Evolutionary conservation across 306 rosid species (phyloP).

Genomic region (Vachellia pachyceras): DNA sequence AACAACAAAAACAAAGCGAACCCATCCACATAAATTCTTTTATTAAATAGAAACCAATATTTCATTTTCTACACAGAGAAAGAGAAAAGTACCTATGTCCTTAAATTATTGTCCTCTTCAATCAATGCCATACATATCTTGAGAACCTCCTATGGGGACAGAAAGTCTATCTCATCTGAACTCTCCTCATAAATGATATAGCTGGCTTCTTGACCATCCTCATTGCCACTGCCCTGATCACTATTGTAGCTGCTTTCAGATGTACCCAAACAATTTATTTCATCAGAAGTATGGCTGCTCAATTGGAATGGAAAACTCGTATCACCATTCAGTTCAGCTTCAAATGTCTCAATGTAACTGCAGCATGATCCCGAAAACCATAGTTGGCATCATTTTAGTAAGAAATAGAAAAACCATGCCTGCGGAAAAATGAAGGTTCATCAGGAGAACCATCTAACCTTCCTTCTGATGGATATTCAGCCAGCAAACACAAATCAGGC

Average conservation of each 20-base stretch:
- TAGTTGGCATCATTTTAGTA: constrained; percentile 30
- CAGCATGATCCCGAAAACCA: constrained; percentile 45
- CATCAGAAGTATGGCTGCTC: constrained; percentile 71
- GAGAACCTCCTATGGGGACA: constrained; percentile 50
- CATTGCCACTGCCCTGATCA: constrained; percentile 96
- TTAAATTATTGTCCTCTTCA: constrained; percentile 43
- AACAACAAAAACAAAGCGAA: constrained; percentile 26
- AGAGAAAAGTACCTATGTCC: constrained; percentile 58
- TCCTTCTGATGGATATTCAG: constrained; percentile 94
- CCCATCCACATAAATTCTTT: constrained; percentile 13
- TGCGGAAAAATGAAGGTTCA: constrained; percentile 16
- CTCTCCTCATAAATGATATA: constrained; percentile 74
- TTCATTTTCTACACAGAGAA: constrained; percentile 11
- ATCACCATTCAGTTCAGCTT: constrained; percentile 72
- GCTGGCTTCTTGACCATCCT: constrained; percentile 77
- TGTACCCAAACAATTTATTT: constrained; percentile 74
- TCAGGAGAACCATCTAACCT: constrained; percentile 60
- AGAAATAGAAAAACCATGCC: background rate
- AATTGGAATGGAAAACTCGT: constrained; percentile 70
- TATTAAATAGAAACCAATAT: constrained; percentile 33
- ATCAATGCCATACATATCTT: constrained; percentile 31
- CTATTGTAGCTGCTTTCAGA: constrained; percentile 93
- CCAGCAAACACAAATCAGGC: constrained; percentile 76
- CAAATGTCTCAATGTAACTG: constrained; percentile 82
- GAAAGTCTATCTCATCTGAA: constrained; percentile 84